Base-by-base conservation (phyloP, 2,329 filamentous ascomycete genomes). In the Esteya vermicola region DNA sequence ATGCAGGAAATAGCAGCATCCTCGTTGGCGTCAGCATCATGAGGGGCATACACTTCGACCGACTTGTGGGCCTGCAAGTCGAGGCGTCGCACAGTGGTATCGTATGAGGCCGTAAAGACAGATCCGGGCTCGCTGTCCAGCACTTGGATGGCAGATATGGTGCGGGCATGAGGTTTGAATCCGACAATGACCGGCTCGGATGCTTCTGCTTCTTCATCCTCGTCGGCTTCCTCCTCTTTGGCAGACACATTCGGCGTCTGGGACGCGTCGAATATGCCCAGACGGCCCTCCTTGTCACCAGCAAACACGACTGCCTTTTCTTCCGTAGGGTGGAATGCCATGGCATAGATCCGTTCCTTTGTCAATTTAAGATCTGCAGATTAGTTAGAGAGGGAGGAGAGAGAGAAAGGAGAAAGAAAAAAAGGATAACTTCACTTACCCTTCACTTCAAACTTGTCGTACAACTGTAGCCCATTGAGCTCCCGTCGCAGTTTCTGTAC, bases 251-350 rank as follows among this genome's bases (percentile, higher is more conserved):
- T 40, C 1, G 41, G 43, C 3, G 72, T 70, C 48, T 93, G 85
- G 0, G 83, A 88, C 1, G 80, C 86, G 54, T 98, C 89, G 40
- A 95, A 89, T 1, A 98, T 75, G 1, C 91, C 91, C 43, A 96
- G 68, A 20, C 85, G 83, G 1, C 91, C 89, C 48, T 93, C 72
- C 56, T 98, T 98, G 52, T 98, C 91, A 10, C 89, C 89, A 0
- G 89, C 89, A 54, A 98, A 93, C 2, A 96, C 71, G 3, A 98
- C 66, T 0, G 88, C 78, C 52, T 96, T 96, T 3, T 88, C 77
- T 43, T 78, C 68, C 0, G 78, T 88, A 0, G 91, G 91, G 51
- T 98, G 91, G 50, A 98, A 89, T 0, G 80, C 78, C 51, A 96
- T 75, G 0, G 83, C 72, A 53, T 96, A 98, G 13, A 93, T 72